A percentile compares a stretch with the other conserved stretches of the same genome.
phyloP scores from a whole-genome alignment of 768 basidiomycete species.

The Coprinellus aureogranulatus region DNA sequence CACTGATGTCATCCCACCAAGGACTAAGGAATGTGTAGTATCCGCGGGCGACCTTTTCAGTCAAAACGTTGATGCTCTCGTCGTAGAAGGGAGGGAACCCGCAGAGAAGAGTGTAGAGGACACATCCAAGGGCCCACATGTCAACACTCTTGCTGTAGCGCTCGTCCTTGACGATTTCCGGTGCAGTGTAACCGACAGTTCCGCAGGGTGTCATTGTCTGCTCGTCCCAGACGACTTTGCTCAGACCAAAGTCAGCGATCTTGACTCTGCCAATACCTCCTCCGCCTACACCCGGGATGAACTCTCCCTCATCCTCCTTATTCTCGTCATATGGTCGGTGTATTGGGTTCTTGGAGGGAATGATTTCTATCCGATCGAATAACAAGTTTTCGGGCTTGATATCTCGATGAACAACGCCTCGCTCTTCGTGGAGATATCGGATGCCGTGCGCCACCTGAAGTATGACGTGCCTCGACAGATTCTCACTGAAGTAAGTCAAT shows the following conservation, averaged over 20 bases:
- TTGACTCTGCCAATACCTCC: constrained; percentile 98
- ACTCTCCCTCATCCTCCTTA: constrained; percentile 98
- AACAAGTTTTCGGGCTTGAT: constrained; percentile 98
- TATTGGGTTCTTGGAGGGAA: constrained; percentile 74
- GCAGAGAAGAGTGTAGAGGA: constrained; percentile 96
- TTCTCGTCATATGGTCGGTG: constrained; percentile 94
- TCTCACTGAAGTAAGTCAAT: constrained; percentile 97
- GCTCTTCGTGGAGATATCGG: constrained; percentile 93
- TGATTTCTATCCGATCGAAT: constrained; percentile 88
- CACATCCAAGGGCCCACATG: constrained; percentile 99
- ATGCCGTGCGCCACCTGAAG: constrained; percentile 94
- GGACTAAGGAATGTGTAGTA: constrained; percentile 98
- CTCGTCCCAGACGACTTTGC: constrained; percentile 98
- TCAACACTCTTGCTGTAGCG: constrained; percentile 95
- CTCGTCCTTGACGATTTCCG: constrained; percentile 99
- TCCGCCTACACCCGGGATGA: constrained; percentile 86
- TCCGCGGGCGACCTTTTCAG: constrained; percentile 96
- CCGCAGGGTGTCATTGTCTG: constrained; percentile 99
- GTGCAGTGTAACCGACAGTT: constrained; percentile 99
- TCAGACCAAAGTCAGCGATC: constrained; percentile 97
- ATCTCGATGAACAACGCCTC: constrained; percentile 97
- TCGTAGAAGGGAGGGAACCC: constrained; percentile 99
- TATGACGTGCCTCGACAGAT: constrained; percentile 95
- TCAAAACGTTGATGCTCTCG: constrained; percentile 95
- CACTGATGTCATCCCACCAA: constrained; percentile 97